A percentile compares a stretch with the other conserved stretches of the same genome.
phyloP scores from a whole-genome alignment of 164 flowering plant species.

The Chloranthus sessilifolius region DNA sequence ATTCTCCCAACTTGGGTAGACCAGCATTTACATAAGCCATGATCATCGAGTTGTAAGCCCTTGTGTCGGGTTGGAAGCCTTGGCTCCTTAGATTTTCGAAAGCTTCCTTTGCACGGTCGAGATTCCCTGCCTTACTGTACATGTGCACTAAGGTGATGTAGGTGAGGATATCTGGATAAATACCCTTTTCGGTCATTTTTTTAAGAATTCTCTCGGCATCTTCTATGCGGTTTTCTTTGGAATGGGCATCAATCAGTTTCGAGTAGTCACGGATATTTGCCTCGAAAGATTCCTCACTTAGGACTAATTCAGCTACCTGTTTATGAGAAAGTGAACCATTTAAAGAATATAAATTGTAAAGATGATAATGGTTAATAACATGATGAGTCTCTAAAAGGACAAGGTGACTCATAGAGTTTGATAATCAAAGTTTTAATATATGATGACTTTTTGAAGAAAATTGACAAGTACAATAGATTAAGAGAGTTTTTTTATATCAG shows the following conservation, averaged over 20 bases:
- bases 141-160: constrained; percentile 51
- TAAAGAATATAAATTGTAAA: no score
- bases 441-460: no score
- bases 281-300: constrained; percentile 62
- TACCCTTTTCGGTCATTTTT: constrained; percentile 76
- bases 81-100: constrained; percentile 55
- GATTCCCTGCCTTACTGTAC: constrained; percentile 69
- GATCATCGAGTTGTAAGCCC: constrained; percentile 66
- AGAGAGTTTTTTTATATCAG: no score
- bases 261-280: constrained; percentile 66
- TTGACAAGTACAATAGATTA: no score
- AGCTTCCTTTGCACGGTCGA: constrained; percentile 58
- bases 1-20: constrained; percentile 44
- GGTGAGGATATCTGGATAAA: constrained; percentile 54
- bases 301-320: constrained; percentile 68
- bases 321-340: neutral
- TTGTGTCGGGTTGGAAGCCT: constrained; percentile 62
- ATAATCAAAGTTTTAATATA: no score
- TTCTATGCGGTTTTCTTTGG: constrained; percentile 49
- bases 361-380: no score
- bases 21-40: constrained; percentile 72
- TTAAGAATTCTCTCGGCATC: constrained; percentile 77
- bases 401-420: no score
- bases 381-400: no score
- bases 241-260: constrained; percentile 65